Evolutionary conservation across 1,284 basidiomycete species (phyloP).

Genomic region (Ceratobasidium sp.): DNA sequence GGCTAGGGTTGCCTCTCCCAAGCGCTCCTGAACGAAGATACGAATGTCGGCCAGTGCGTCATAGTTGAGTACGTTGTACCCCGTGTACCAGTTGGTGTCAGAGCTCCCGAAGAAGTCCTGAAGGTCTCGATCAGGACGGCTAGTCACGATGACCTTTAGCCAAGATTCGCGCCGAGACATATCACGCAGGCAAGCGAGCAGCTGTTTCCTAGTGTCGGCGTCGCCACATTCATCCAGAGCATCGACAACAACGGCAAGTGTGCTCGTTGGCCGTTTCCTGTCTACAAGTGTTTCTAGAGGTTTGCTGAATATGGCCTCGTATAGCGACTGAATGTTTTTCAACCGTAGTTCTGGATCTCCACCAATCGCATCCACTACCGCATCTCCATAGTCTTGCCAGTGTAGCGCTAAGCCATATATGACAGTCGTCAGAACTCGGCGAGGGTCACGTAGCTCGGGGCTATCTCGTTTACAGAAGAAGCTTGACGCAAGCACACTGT

Average conservation of each 20-base stretch:
- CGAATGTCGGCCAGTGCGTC: slow-evolving; percentile 20
- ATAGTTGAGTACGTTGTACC: background rate
- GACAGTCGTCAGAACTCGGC: background rate
- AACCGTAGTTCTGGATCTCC: background rate
- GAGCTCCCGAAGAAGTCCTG: background rate
- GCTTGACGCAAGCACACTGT: background rate
- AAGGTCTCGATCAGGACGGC: slow-evolving; percentile 31
- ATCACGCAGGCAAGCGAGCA: background rate
- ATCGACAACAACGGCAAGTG: slow-evolving; percentile 34
- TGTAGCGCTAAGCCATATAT: background rate
- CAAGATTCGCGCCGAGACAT: background rate
- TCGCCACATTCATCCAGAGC: slow-evolving; percentile 45
- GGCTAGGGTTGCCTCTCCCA: background rate
- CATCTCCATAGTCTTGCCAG: background rate
- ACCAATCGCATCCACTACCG: background rate
- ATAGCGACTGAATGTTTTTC: background rate
- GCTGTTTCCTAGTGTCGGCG: background rate
- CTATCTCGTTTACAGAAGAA: slow-evolving; percentile 32
- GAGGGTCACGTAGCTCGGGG: background rate
- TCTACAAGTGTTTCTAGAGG: slow-evolving; percentile 1
- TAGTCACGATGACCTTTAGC: slow-evolving; percentile 30
- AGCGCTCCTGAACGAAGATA: background rate
- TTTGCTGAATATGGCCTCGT: background rate
- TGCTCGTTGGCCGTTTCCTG: background rate
- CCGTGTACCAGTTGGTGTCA: background rate